Evolutionary conservation across 345 rosid species (phyloP), one percentile per base, ranked within the genome.

Genomic region (Lagerstroemia speciosa): DNA sequence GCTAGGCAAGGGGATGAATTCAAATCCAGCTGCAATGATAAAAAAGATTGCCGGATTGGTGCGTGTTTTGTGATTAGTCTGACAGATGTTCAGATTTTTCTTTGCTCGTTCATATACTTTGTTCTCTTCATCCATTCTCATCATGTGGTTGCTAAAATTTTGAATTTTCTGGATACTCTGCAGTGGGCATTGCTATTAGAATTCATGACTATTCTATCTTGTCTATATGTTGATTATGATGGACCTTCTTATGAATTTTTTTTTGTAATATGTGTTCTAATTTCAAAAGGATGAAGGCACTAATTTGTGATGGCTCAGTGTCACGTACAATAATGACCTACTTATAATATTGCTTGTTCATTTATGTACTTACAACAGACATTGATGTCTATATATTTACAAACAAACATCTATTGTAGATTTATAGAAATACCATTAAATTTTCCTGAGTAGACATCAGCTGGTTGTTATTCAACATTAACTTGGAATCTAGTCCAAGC

Each of bases 41-140:
- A 95, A 92, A 81, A 95, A 95, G 88, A 90, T 92, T 64, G 94
- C 96, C 26, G 97, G 85, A 81, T 79, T 92, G 97, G 99, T 95
- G 74, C 83, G 90, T 30, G 33, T 69, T 64, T n/a, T 50, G 30
- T 65, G 7, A n/a, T 37, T 37, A 20, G 19, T 41, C 30, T 11
- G 9, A n/a, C 29, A 19, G n/a, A 5, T 63, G 12, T 30, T 32
- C 20, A 17, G 16, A 16, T n/a, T 30, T 30, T 27, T 30, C 63
- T 58, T 24, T 37, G 67, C 29, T 24, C 50, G 14, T n/a, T 14
- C 11, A 0, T 37, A 19, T 37, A 12, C 43, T 22, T 64, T 63
- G 1, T 22, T 22, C 19, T 64, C 11, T 20, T 34, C 12, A 33
- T 32, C 33, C 22, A 14, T 33, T 64, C 15, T 34, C 45, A n/a